A percentile compares a stretch with the other conserved stretches of the same genome.
Evolutionary conservation across 495 filamentous ascomycete genomes (phyloP).

Genomic region (Lentithecium fluviatile): DNA sequence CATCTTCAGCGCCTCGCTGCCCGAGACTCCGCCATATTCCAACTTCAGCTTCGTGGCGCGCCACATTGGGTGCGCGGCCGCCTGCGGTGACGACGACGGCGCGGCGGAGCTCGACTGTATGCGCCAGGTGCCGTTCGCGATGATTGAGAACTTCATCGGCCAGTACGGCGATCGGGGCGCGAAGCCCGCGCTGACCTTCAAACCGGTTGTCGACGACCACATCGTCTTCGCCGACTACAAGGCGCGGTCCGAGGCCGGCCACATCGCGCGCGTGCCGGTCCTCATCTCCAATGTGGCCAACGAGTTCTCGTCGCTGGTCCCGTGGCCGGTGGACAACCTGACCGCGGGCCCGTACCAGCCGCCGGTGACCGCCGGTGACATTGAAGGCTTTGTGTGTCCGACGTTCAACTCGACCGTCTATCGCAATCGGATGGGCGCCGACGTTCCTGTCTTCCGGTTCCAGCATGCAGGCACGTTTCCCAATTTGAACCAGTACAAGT

Average conservation of each 20-base stretch:
- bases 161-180: constrained; percentile 6
- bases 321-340: constrained; percentile 30
- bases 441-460: constrained; percentile 47
- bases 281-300: constrained; percentile 7
- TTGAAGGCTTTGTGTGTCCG: constrained; percentile 36
- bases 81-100: constrained; percentile 37
- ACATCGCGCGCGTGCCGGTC: constrained; percentile 9
- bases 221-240: constrained; percentile 49
- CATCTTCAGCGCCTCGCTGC: not conserved
- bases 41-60: constrained; percentile 5
- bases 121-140: constrained; percentile 43
- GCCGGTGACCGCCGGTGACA: constrained; percentile 22
- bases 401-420: constrained; percentile 30
- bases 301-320: constrained; percentile 2
- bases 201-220: constrained; percentile 41
- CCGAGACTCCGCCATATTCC: not conserved
- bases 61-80: not conserved
- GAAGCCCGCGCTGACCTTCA: constrained; percentile 38
- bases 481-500: constrained; percentile 45
- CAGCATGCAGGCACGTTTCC: constrained; percentile 52
- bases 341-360: constrained; percentile 38
- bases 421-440: not conserved
- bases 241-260: constrained; percentile 36
- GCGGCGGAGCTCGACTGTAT: constrained; percentile 47
- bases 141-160: constrained; percentile 46